A percentile compares a stretch with the other conserved stretches of the same genome.
Conservation (phyloP, 192 early-diverging fungal species). For the Nowakowskiella sp. region DNA sequence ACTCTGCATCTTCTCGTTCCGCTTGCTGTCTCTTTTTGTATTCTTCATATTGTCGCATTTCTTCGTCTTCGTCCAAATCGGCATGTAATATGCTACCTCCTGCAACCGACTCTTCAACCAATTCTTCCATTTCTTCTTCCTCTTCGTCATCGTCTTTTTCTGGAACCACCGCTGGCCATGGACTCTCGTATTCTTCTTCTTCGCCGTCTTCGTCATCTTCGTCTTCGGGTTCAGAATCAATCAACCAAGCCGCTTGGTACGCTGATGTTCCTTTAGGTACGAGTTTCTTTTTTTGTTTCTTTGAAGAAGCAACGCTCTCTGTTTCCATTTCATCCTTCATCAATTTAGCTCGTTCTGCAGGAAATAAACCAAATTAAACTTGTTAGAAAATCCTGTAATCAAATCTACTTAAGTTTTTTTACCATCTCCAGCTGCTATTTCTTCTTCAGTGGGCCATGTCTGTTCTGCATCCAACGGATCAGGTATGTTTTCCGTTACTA, state of each 20-base stretch:
- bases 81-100: constrained; percentile 19
- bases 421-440: constrained; percentile 73
- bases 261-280: constrained; percentile 93
- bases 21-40: constrained; percentile 58
- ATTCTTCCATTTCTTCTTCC: constrained; percentile 7
- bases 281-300: constrained; percentile 48
- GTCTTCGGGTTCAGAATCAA: constrained; percentile 69
- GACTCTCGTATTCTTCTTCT: constrained; percentile 42
- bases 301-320: no score
- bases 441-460: constrained; percentile 98
- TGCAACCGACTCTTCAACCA: background rate
- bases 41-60: constrained; percentile 31
- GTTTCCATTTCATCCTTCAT: constrained; percentile 28
- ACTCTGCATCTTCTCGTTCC: constrained; percentile 71
- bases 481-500: constrained; percentile 80
- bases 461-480: constrained; percentile 89
- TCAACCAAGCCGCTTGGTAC: constrained; percentile 98
- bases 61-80: constrained; percentile 29
- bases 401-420: constrained; percentile 1
- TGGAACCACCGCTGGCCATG: constrained; percentile 23
- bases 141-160: constrained; percentile 36
- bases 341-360: constrained; percentile 26
- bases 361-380: background rate
- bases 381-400: background rate
- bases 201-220: constrained; percentile 41